Conservation (phyloP, 1,284 basidiomycete species). For the Cryptococcus maquisensis region DNA sequence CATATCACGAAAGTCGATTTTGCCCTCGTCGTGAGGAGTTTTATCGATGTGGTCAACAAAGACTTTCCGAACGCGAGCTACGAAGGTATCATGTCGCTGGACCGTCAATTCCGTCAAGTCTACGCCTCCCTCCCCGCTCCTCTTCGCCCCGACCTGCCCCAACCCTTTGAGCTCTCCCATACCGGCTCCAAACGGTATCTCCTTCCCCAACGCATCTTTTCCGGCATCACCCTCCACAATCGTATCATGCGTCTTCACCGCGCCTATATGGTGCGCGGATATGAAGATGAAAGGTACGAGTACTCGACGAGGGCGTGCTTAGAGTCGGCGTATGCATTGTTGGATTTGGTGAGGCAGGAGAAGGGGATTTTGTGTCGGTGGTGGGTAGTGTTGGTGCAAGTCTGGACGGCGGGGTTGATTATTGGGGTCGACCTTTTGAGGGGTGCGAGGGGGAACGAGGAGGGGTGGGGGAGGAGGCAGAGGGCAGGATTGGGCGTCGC, state of each 20-base stretch:
- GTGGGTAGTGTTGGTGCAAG: slow-evolving; percentile 23
- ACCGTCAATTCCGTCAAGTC: slow-evolving; percentile 11
- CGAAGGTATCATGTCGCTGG: slow-evolving; percentile 13
- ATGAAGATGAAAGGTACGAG: slow-evolving; percentile 7
- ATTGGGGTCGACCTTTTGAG: slow-evolving; percentile 13
- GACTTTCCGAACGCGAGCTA: slow-evolving; percentile 17
- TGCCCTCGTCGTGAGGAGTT: slow-evolving; percentile 13
- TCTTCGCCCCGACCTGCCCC: slow-evolving; percentile 15
- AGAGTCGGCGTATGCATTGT: slow-evolving; percentile 16
- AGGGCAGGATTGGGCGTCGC: slow-evolving; percentile 12
- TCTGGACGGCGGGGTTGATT: slow-evolving; percentile 20
- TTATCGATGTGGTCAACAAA: slow-evolving; percentile 17
- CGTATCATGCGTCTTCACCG: slow-evolving; percentile 17
- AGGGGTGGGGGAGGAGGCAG: slow-evolving; percentile 1
- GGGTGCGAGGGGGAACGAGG: slow-evolving; percentile 2
- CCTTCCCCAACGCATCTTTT: slow-evolving; percentile 16
- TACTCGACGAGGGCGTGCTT: slow-evolving; percentile 15
- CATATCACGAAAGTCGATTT: slow-evolving; percentile 18
- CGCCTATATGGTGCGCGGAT: slow-evolving; percentile 17
- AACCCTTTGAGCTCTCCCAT: slow-evolving; percentile 13
- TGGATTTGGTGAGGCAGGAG: slow-evolving; percentile 15
- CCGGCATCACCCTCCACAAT: slow-evolving; percentile 20
- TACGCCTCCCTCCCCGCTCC: slow-evolving; percentile 9
- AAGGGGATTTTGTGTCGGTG: slow-evolving; percentile 13
- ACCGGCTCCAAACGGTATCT: slow-evolving; percentile 13